Base-by-base conservation (phyloP, 768 basidiomycete species). In the Phylloporus arenicola region DNA sequence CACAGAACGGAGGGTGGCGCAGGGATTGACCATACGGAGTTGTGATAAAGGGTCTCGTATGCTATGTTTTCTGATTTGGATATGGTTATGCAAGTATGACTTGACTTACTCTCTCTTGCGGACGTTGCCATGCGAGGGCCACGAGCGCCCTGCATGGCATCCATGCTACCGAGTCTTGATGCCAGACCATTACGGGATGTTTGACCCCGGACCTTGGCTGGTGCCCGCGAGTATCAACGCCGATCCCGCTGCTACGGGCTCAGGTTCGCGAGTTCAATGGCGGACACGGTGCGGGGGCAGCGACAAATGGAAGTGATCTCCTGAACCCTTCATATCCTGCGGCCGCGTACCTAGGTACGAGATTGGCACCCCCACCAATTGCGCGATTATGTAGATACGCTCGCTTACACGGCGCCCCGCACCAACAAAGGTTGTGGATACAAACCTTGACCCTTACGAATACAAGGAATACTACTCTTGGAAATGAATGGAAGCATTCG, bases 11-110 rank as follows among this genome's bases (percentile, higher is more conserved):
- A 54, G 13, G 25, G 56, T 49, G 52, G 59, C 47, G 35, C 37
- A 30, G 37, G 33, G 47, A 57, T 48, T 37, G 38, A 37, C 53
- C 65, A 58, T 46, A 56, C 55, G 45, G 65, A 67, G 42, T 40
- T 67, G 47, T 65, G 55, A 69, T 13, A 37, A 35, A 17, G 44
- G 43, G 43, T 35, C 46, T 39, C 19, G 53, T 50, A 45, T 58
- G 44, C 52, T 48, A 45, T 56, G 51, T 45, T 53, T 41, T 49
- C 48, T 43, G 48, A 53, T 54, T 50, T 50, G 60, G 53, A 56
- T 55, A 57, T 55, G 52, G 37, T 53, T 50, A 56, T 54, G 67
- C 53, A 30, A 30, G 3, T 30, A 12, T 1, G 57, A 47, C 51
- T 10, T 43, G 49, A 48, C 52, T 43, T 40, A 9, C 24, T 38